These are phyloP conservation scores for Nectriaceae sp. DNA, from an alignment of 2,329 filamentous ascomycete genomes.

Conservation along the genomic window DNA sequence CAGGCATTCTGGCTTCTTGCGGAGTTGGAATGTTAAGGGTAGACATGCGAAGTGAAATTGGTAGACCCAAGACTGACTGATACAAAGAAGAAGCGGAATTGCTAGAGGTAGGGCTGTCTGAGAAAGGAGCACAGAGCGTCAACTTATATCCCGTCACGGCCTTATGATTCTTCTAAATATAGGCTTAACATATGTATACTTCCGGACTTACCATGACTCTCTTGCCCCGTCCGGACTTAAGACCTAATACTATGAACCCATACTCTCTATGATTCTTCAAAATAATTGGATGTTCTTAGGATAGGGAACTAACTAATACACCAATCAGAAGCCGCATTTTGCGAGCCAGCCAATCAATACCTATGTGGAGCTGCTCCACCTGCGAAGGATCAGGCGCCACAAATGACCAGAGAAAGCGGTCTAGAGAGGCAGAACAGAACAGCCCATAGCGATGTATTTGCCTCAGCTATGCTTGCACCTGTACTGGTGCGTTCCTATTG, in stretches of 20 bases:
- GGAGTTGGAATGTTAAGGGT: background rate
- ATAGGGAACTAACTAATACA: background rate
- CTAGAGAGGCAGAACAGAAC: no score
- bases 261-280: background rate
- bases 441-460: no score
- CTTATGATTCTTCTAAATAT: background rate
- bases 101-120: background rate
- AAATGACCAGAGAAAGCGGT: no score
- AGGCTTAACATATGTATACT: background rate
- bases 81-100: background rate
- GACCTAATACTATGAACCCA: background rate
- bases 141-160: background rate
- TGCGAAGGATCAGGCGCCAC: no score
- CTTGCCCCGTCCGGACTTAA: background rate
- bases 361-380: background rate
- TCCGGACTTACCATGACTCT: background rate
- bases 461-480: no score
- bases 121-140: background rate
- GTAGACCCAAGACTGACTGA: background rate
- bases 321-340: background rate
- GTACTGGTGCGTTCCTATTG: no score
- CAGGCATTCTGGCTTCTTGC: background rate
- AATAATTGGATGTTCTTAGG: background rate
- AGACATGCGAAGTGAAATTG: background rate
- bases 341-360: background rate